Evolutionary conservation across 495 filamentous ascomycete genomes (phyloP), one percentile per base, ranked within the genome.

Genomic region (Aspergillus campestris): DNA sequence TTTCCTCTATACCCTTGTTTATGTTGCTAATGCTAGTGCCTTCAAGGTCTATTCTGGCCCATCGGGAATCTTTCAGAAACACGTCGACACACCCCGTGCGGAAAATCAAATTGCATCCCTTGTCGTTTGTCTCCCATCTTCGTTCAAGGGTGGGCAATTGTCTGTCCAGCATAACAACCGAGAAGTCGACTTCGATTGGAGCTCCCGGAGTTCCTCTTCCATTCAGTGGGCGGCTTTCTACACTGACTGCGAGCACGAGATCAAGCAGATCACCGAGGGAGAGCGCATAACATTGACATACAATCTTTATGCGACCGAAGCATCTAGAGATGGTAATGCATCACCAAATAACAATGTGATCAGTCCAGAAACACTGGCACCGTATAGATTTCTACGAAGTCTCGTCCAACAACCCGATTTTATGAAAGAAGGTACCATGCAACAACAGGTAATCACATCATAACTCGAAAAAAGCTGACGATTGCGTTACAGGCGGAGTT

Each of bases 161-260:
- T n/a, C 34, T 5, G 55, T 68, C 5, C 44, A 47, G 0, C 60
- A 66, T 13, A 13, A 49, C 3, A 47, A 52, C 11, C 58, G 43
- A 31, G 47, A 56, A 3, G 47, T 65, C n/a, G 45, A 51, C 6
- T 73, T 67, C 45, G 68, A 76, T 53, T 79, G 75, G 74, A 49
- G 48, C 14, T 18, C 33, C 0, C 35, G 40, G 0, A 63, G 53
- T 31, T 36, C 14, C 5, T 34, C 59, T 0, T 9, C 49, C 1
- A 65, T 81, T 38, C 56, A 73, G 14, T 83, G 76, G 78, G 75
- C 71, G 0, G 78, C 79, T 1, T 83, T 83, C 57, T 82, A 79
- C 52, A 75, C 69, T 45, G 77, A 82, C 49, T 79, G 73, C 48
- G 71, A 77, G 50, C 78, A 82, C 53, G 77, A 82, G 56, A 70